A percentile compares a stretch with the other conserved stretches of the same genome.
Conservation (phyloP, 768 basidiomycete genomes). For the Glaciozyma antarctica region DNA sequence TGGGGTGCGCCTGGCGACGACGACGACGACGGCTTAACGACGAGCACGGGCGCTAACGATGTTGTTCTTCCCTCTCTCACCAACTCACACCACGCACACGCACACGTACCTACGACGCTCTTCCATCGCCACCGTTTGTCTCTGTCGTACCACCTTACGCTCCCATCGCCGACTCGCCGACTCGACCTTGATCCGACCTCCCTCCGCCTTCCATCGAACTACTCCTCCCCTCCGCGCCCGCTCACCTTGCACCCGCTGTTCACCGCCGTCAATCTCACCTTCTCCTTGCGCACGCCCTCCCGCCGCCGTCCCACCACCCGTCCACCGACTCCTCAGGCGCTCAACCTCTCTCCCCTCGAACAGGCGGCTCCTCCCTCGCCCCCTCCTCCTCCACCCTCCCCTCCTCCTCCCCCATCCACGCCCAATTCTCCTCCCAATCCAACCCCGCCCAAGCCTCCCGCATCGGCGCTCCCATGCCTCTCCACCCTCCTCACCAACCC, state of each 20-base stretch:
- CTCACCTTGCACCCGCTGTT: neutral
- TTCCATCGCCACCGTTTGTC: too few species aligned
- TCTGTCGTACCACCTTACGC: too few species aligned
- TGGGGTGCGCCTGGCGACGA: neutral
- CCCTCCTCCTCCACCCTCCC: neutral
- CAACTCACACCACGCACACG: too few species aligned
- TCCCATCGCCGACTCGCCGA: neutral
- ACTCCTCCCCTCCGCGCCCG: neutral
- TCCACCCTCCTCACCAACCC: conserved; percentile 1
- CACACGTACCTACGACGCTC: too few species aligned
- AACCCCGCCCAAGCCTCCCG: neutral
- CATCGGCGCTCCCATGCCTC: conserved; percentile 5
- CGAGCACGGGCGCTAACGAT: neutral
- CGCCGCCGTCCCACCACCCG: conserved; percentile 9
- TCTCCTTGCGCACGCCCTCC: neutral
- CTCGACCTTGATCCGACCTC: neutral
- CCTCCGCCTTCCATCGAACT: neutral
- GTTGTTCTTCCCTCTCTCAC: too few species aligned
- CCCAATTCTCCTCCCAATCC: conserved; percentile 5
- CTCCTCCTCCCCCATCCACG: conserved; percentile 12
- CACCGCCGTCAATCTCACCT: neutral
- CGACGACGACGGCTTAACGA: neutral
- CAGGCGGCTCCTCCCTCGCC: neutral
- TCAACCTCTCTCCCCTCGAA: conserved; percentile 11
- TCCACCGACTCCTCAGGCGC: conserved; percentile 16